phyloP scores from a whole-genome alignment of 805 yeast species.

The Candida palmyrensis region DNA sequence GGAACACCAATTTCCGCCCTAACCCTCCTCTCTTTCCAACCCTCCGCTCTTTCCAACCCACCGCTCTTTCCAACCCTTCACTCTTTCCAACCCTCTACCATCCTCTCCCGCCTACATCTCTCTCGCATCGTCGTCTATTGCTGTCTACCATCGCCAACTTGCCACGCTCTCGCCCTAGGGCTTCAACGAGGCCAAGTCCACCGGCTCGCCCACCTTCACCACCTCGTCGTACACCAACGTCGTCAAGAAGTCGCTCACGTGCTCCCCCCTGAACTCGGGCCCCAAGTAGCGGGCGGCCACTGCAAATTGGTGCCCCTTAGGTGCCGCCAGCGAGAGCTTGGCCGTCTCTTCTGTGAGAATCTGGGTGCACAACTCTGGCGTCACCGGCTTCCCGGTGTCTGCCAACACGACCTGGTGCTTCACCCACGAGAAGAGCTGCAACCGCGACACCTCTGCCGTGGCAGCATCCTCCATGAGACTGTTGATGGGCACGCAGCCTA shows the following conservation, averaged over 20 bases:
- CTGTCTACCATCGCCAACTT: too few relatives aligned
- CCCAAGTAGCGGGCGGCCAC: constrained; percentile 13
- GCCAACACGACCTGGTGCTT: constrained; percentile 11
- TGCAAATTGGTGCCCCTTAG: constrained; percentile 9
- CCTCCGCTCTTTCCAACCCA: too few relatives aligned
- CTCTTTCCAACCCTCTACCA: too few relatives aligned
- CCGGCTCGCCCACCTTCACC: constrained; percentile 9
- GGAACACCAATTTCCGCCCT: too few relatives aligned
- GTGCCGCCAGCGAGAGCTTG: constrained; percentile 5
- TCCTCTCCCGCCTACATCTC: too few relatives aligned
- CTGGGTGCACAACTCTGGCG: constrained; percentile 10
- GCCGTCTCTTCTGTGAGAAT: constrained; percentile 12
- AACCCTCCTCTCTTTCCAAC: too few relatives aligned
- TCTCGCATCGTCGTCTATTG: too few relatives aligned
- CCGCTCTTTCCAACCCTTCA: too few relatives aligned
- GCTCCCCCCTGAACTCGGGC: constrained; percentile 15
- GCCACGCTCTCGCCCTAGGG: too few relatives aligned
- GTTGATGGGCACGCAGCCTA: constrained; percentile 18
- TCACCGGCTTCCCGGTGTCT: constrained; percentile 9
- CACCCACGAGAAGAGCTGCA: constrained; percentile 17
- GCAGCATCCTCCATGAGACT: constrained; percentile 20
- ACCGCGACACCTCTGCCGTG: constrained; percentile 18
- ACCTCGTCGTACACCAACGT: constrained; percentile 17
- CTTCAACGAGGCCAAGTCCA: constrained; percentile 9
- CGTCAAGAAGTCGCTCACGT: constrained; percentile 14